A percentile compares a stretch with the other conserved stretches of the same genome.
phyloP scores from a whole-genome alignment of 2,329 filamentous ascomycete species.

The Didymosphaeria variabile region DNA sequence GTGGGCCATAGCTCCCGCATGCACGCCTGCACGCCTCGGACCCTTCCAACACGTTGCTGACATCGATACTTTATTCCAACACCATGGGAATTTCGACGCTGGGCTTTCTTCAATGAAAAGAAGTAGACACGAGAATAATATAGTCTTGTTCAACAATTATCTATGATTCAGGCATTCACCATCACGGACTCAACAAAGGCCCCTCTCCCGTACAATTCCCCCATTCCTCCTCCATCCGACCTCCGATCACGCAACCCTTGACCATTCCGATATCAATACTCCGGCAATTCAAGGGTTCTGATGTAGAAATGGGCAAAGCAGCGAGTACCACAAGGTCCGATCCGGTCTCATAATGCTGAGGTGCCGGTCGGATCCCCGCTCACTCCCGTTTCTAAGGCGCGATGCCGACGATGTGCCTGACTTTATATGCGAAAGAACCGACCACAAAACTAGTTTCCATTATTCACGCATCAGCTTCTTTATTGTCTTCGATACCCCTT shows the following conservation, averaged over 20 bases:
- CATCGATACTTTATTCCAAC: conserved; percentile 20
- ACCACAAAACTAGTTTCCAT: neutral
- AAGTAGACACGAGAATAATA: neutral
- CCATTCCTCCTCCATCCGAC: conserved; percentile 31
- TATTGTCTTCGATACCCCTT: conserved; percentile 5
- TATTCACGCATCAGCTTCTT: conserved; percentile 4
- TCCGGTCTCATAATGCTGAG: conserved; percentile 5
- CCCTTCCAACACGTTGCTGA: conserved; percentile 19
- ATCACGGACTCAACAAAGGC: conserved; percentile 22
- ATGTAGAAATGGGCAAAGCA: conserved; percentile 9
- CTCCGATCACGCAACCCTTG: conserved; percentile 24
- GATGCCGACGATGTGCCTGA: conserved; percentile 5
- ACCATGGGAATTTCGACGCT: neutral
- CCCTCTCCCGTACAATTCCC: conserved; percentile 31
- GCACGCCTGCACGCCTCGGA: neutral
- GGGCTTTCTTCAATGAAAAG: neutral
- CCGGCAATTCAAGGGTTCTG: conserved; percentile 14
- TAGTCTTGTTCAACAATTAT: neutral
- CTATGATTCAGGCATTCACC: neutral
- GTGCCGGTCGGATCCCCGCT: conserved; percentile 33
- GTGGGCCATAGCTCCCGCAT: conserved; percentile 10
- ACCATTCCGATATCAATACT: conserved; percentile 18
- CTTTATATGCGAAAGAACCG: conserved; percentile 11
- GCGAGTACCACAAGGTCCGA: conserved; percentile 15
- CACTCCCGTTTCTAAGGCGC: neutral